Base-by-base conservation (phyloP, 495 filamentous ascomycete species). In the Talaromyces liani region DNA sequence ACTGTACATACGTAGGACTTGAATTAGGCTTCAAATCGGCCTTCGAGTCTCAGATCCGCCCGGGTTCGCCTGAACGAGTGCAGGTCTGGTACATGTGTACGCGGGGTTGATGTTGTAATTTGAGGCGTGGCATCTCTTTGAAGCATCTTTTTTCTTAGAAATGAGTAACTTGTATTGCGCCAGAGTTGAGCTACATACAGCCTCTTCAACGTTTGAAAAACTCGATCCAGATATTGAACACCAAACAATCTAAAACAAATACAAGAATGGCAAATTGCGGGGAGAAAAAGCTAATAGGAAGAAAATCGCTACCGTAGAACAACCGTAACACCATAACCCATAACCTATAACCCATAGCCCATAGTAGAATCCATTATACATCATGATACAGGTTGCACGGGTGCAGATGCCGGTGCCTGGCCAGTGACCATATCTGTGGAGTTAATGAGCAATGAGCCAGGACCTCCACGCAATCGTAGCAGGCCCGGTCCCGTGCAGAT, bases 401-500 rank as follows among this genome's bases (percentile, higher is more conserved):
- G 31, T 8, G 57, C 57, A 34, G 57, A 59, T 16, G 59, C 59
- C 16, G 59, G 33, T 16, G 56, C 29, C 33, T 39, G 24, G 22
- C 41, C 24, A 45, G 18, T 27, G 12, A 20, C 34, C 22, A 61
- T 16, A 20, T 49, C 36, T 2, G 53, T 6, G 3, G 20, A 12
- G 9, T 7, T 49, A 41, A 72, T 71, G 47, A 76, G 70, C 53
- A 78, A 67, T 54, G 77, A 71, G 18, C 78, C 69, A 0, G 72
- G 72, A 24, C 61, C 64, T 34, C 67, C 73, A 25, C 78, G 78
- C 20, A 79, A 70, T 58, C 78, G 73, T 9, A 77, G 68, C 67
- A 79, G 68, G 0, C 73, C 74, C 10, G 76, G 72, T n/a, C 77
- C 74, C 16, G 80, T 81, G 64, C 79, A 79, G 65, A 80, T 81